These are phyloP conservation scores for Coriolopsis trogii DNA, from an alignment of 1,284 basidiomycete genomes.

Conservation along the genomic window DNA sequence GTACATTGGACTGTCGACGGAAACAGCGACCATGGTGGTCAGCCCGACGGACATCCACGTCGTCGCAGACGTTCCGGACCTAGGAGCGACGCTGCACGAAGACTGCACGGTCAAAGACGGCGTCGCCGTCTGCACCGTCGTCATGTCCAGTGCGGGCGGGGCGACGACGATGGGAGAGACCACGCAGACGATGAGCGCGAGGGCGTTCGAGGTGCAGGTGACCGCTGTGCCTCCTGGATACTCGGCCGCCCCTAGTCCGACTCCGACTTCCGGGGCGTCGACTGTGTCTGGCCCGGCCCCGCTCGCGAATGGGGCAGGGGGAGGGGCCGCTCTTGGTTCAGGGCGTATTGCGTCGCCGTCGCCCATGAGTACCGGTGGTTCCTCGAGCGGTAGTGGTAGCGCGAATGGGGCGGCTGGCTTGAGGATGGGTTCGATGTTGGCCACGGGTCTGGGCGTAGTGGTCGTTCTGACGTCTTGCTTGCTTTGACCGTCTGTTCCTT, in stretches of 20 bases:
- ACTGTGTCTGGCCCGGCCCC: background rate
- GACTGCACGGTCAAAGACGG: conserved; percentile 25
- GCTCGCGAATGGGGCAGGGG: too few relatives aligned
- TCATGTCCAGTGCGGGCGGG: conserved; percentile 5
- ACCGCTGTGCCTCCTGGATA: conserved; percentile 7
- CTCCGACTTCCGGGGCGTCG: background rate
- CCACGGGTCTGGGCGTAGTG: too few relatives aligned
- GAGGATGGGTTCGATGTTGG: too few relatives aligned
- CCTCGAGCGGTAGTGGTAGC: too few relatives aligned
- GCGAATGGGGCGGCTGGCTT: too few relatives aligned
- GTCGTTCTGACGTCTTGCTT: too few relatives aligned
- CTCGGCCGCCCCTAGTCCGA: background rate
- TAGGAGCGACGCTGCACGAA: conserved; percentile 16
- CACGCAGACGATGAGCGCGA: conserved; percentile 19
- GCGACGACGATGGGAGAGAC: conserved; percentile 6
- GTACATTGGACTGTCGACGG: too few relatives aligned
- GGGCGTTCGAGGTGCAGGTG: conserved; percentile 26
- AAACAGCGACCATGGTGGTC: conserved; percentile 32
- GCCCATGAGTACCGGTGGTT: too few relatives aligned
- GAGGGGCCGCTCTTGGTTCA: too few relatives aligned
- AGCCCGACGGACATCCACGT: conserved; percentile 28
- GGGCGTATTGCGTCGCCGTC: too few relatives aligned
- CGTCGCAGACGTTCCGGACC: conserved; percentile 18
- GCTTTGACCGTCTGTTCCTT: too few relatives aligned
- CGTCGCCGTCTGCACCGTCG: conserved; percentile 24